Evolutionary conservation across 129 eudicot genomes (phyloP).

Genomic region (carrot (Daucus carota)): DH1_v3.0 NC_030385.2:46356001-46356500

Average conservation of each 20-base stretch:
- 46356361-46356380: not conserved
- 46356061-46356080: too few species aligned
- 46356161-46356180: not conserved
- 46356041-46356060: too few species aligned
- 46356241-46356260: too few species aligned
- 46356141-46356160: not conserved
- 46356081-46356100: too few species aligned
- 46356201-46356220: not conserved
- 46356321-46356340: not conserved
- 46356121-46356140: too few species aligned
- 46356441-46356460: not conserved
- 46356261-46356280: not conserved
- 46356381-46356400: not conserved
- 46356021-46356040: too few species aligned
- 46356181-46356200: not conserved
- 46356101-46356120: too few species aligned
- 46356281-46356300: not conserved
- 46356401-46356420: not conserved
- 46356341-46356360: not conserved
- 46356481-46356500: not conserved
- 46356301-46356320: not conserved
- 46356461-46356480: not conserved
- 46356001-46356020: too few species aligned
- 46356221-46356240: too few species aligned
- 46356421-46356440: not conserved